Evolutionary conservation across 2,329 filamentous ascomycete species (phyloP), one percentile per base, ranked within the genome.

Genomic region (Fusarium sp.): DNA sequence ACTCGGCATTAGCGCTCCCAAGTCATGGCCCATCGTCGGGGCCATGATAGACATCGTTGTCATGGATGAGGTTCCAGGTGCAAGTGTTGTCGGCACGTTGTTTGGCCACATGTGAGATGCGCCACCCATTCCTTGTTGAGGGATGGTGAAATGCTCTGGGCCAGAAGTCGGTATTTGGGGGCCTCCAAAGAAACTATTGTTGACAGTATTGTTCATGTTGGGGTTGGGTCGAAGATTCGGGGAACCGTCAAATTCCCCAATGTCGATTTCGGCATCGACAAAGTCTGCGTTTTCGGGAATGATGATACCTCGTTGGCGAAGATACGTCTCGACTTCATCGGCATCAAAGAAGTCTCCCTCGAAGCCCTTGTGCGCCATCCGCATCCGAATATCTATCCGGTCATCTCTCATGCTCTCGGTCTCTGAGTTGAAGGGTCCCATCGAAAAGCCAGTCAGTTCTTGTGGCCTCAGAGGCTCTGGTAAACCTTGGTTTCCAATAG

Each of bases 331-430:
- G 0, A 95, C 91, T 80, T 97, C 94, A 68, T 94, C 88, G 0
- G 91, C 84, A 78, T 97, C 94, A 75, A 93, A 94, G 86, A 94
- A 97, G 60, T 94, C 90, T 6, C 93, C 93, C 68, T 93, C 89
- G 70, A 92, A 93, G 0, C 90, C 92, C 1, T 88, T 86, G 9
- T 92, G 81, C 43, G 86, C 87, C 72, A 89, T 87, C 22, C 84
- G 84, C 74, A 93, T 85, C 18, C 86, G 84, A 14, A 81, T 78
- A 41, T 86, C 84, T 9, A 91, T 75, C 22, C 82, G 76, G 7
- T 83, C 80, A 29, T 88, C 86, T 20, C 84, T 81, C 2, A 84
- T 80, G 1, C 83, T 75, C 33, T 83, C 83, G 3, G 86, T 79
- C 5, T 77, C 78, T 7, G 82, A 74, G 7, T 82, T 80, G 69